Base-by-base conservation (phyloP, 2,329 filamentous ascomycete species). In the Lachnum nothofagi region DNA sequence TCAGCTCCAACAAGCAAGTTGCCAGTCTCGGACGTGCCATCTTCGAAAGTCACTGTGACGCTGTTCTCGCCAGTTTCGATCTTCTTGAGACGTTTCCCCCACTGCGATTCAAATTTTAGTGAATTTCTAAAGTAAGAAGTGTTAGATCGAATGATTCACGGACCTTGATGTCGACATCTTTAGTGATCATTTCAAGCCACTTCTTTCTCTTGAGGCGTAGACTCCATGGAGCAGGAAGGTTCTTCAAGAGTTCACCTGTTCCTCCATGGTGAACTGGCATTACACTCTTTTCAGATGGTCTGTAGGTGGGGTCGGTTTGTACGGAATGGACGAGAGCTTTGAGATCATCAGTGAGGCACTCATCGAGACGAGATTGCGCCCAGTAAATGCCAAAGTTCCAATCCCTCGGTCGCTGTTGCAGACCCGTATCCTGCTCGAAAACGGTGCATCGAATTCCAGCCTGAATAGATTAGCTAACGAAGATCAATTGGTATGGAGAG, bases 1-100 rank as follows among this genome's bases (percentile, higher is more conserved):
- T 97, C 91, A 29, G 91, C 90, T 6, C 91, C 91, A 48, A 97
- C 85, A 72, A 97, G 83, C 57, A 95, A 80, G 67, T 96, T 59
- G 1, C 70, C 70, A 3, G 63, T 58, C 2, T 53, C 64, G 14
- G 37, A 48, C 5, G 61, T 65, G 8, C 70, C 69, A 50, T 72
- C 69, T 4, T 60, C 56, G 41, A 72, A 72, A 14, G 48, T 52
- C 14, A 49, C 48, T 42, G 38, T 63, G 46, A 44, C 48, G n/a
- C 10, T 42, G 22, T 47, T 31, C 12, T 33, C 51, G 6, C 25
- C 38, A 6, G 50, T 48, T 5, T 48, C 40, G 33, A 64, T 52
- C 12, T 46, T 42, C 10, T 47, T 38, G 2, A 64, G 47, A 6
- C 41, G 43, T 46, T 62, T 62, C 6, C 56, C 49, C 39, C 56